phyloP scores from a whole-genome alignment of 176 grass and related monocot species.

The Oryza glaberrima region DNA sequence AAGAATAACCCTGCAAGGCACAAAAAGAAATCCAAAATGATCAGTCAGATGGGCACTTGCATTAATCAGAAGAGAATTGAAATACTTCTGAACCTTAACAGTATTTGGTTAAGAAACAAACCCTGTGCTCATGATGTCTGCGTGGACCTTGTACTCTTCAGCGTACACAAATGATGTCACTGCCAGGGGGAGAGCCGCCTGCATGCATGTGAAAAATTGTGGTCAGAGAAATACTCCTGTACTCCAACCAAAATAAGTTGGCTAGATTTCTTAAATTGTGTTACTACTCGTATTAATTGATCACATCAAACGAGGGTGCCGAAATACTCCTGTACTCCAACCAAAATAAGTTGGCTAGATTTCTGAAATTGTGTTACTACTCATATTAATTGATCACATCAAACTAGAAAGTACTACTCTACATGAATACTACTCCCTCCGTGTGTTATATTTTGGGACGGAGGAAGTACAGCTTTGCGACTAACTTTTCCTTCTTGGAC shows the following conservation, averaged over 20 bases:
- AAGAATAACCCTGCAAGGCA: conserved; percentile 67
- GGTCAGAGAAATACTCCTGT: background rate
- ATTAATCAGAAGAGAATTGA: background rate
- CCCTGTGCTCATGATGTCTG: conserved; percentile 98
- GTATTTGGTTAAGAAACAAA: conserved; percentile 22
- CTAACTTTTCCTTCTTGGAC: conserved; percentile 18
- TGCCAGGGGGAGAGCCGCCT: conserved; percentile 79
- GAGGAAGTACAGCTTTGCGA: background rate
- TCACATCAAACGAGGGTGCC: background rate
- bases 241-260: background rate
- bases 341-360: background rate
- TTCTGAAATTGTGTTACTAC: background rate
- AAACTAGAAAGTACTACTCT: background rate
- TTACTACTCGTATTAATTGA: background rate
- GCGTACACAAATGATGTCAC: conserved; percentile 93
- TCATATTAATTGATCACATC: background rate
- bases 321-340: background rate
- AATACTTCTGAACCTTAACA: background rate
- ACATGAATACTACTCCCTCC: background rate
- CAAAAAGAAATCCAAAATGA: background rate
- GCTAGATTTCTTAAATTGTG: background rate
- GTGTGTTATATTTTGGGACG: too few species aligned
- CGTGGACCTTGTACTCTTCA: conserved; percentile 82
- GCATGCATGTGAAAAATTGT: conserved; percentile 12
- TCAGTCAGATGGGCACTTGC: background rate